Percentiles rank a stretch among this genome's conserved stretches.
Conservation (phyloP, 768 basidiomycete genomes). For the Coprinopsis strossmayeri region DNA sequence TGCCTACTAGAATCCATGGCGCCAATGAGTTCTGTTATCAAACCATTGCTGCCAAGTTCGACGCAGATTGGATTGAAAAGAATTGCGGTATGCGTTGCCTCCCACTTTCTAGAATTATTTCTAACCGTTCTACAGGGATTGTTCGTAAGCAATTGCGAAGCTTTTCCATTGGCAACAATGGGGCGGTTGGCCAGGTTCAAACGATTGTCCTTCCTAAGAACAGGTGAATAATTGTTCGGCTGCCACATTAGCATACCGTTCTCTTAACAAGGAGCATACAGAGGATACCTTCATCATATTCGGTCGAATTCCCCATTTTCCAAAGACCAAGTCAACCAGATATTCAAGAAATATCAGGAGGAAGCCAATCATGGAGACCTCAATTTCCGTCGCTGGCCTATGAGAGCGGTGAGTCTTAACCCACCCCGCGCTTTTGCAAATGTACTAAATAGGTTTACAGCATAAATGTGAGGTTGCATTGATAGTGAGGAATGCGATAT, state of each 20-base stretch:
- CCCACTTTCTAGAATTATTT: neutral
- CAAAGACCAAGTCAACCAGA: conserved; percentile 43
- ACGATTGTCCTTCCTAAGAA: conserved; percentile 44
- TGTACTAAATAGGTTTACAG: conserved; percentile 27
- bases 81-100: conserved; percentile 22
- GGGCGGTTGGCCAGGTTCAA: conserved; percentile 24
- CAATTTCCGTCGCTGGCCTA: conserved; percentile 65
- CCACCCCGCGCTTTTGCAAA: neutral
- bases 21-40: conserved; percentile 31
- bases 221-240: no score
- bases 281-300: conserved; percentile 62
- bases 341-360: conserved; percentile 62
- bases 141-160: conserved; percentile 14
- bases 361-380: conserved; percentile 52
- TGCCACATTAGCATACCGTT: no score
- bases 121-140: conserved; percentile 22
- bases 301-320: conserved; percentile 31
- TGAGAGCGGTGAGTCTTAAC: conserved; percentile 47
- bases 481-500: neutral
- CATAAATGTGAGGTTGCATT: conserved; percentile 50
- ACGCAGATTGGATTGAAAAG: conserved; percentile 24
- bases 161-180: conserved; percentile 17
- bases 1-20: conserved; percentile 23
- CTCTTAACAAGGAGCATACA: conserved; percentile 21
- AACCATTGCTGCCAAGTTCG: conserved; percentile 22